Conservation (phyloP, 495 filamentous ascomycete species). For the Hypomontagnella submonticulosa region DNA sequence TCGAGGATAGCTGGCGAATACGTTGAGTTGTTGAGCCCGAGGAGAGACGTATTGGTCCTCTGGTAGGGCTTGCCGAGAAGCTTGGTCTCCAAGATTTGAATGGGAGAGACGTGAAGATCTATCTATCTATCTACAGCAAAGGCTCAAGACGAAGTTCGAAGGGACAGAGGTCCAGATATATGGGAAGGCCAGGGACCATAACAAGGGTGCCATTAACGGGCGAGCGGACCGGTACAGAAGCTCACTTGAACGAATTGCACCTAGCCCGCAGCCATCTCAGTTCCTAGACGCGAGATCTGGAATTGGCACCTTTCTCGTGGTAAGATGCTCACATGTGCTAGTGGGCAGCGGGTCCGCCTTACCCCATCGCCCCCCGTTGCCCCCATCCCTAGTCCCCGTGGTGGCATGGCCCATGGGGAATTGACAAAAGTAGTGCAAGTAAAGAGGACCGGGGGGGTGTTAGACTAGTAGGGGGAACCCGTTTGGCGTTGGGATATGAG, state of each 20-base stretch:
- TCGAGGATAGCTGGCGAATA: constrained; percentile 12
- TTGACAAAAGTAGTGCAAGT: constrained; percentile 10
- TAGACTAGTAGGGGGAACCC: constrained; percentile 3
- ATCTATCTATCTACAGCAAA: constrained; percentile 15
- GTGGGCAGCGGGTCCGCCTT: constrained; percentile 36
- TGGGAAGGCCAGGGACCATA: constrained; percentile 29
- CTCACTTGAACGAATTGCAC: constrained; percentile 36
- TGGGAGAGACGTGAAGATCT: constrained; percentile 27
- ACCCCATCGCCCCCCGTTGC: constrained; percentile 34
- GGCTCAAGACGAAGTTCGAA: constrained; percentile 14
- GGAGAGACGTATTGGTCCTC: constrained; percentile 17
- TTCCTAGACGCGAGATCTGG: constrained; percentile 39
- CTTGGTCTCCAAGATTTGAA: constrained; percentile 27
- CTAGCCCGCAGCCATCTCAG: constrained; percentile 38
- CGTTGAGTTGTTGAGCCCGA: constrained; percentile 10
- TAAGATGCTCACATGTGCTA: constrained; percentile 34
- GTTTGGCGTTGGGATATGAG: constrained; percentile 21
- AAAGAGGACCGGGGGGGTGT: constrained; percentile 14
- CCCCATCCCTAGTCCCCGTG: constrained; percentile 38
- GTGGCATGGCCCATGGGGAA: constrained; percentile 42
- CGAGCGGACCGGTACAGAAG: constrained; percentile 47
- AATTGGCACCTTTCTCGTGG: constrained; percentile 37
- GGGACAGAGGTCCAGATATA: constrained; percentile 42
- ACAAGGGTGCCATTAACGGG: constrained; percentile 40
- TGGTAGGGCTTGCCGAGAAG: constrained; percentile 17